These are phyloP conservation scores for Dimargaris verticillata DNA, from an alignment of 192 early-diverging fungal species.

Conservation along the genomic window DNA sequence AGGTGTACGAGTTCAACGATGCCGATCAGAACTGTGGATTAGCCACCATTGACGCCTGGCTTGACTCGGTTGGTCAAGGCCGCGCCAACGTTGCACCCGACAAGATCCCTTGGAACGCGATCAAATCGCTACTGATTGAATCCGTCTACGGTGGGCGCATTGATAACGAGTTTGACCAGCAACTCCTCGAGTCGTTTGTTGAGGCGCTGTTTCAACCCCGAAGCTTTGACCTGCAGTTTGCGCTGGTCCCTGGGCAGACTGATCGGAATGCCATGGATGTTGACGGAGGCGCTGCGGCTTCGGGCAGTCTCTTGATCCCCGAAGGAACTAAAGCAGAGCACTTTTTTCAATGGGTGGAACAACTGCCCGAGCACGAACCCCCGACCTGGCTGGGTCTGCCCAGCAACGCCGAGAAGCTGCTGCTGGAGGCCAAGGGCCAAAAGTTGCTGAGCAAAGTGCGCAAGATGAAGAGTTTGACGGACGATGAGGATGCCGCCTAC, in stretches of 20 bases:
- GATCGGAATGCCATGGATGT: too few species aligned
- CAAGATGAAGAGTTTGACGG: constrained; percentile 58
- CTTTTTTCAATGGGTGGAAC: constrained; percentile 77
- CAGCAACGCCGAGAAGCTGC: constrained; percentile 76
- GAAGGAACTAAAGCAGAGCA: constrained; percentile 74
- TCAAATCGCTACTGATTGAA: constrained; percentile 65
- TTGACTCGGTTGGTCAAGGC: constrained; percentile 62
- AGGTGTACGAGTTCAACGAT: constrained; percentile 96
- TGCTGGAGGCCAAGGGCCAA: constrained; percentile 65
- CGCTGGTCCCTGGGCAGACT: constrained; percentile 29
- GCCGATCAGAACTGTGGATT: constrained; percentile 87
- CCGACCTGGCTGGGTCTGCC: constrained; percentile 96
- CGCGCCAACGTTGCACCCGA: constrained; percentile 82
- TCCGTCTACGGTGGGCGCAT: constrained; percentile 96
- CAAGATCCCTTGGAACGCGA: constrained; percentile 91
- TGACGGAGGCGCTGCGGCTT: constrained; percentile 13
- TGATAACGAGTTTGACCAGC: constrained; percentile 82
- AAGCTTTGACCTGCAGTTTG: constrained; percentile 68
- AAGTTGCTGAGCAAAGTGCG: constrained; percentile 69
- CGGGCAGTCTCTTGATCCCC: constrained; percentile 43
- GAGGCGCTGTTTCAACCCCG: constrained; percentile 57
- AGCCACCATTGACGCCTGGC: constrained; percentile 78
- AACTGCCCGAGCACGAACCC: constrained; percentile 79
- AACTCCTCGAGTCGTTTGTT: constrained; percentile 72
- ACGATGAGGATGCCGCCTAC: constrained; percentile 61